Percentiles rank a stretch among this genome's conserved stretches.
Conservation (phyloP, 257 asterid genomes). For the Solanum medicagineum region DNA sequence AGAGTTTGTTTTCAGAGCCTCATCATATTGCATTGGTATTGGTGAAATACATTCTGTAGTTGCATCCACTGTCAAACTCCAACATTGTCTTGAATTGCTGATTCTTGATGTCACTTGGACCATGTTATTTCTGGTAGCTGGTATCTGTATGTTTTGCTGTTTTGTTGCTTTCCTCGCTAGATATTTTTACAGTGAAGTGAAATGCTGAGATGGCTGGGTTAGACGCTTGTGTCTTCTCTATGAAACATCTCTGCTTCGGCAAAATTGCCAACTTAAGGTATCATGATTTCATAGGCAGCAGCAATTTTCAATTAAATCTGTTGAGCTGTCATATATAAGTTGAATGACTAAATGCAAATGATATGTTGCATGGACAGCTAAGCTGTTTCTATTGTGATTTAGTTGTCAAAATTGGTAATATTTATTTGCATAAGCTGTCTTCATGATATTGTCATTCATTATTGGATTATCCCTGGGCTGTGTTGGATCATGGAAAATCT, state of each 20-base stretch:
- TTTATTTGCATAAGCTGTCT: neutral
- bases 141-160: neutral
- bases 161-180: neutral
- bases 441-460: neutral
- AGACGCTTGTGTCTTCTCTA: neutral
- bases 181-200: neutral
- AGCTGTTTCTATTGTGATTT: neutral
- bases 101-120: neutral
- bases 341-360: neutral
- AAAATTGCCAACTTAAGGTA: neutral
- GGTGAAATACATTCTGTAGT: neutral
- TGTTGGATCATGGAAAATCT: neutral
- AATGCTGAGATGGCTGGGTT: neutral
- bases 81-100: neutral
- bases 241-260: neutral
- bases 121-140: neutral
- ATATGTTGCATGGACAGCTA: neutral
- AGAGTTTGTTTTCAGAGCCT: neutral
- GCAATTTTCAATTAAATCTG: neutral
- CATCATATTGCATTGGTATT: neutral
- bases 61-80: neutral
- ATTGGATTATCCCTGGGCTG: neutral
- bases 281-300: neutral
- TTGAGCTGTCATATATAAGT: neutral
- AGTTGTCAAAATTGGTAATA: neutral